Percentiles rank a stretch among this genome's conserved stretches.
Conservation (phyloP, 2,329 filamentous ascomycete species). For the Colletotrichum costaricense region DNA sequence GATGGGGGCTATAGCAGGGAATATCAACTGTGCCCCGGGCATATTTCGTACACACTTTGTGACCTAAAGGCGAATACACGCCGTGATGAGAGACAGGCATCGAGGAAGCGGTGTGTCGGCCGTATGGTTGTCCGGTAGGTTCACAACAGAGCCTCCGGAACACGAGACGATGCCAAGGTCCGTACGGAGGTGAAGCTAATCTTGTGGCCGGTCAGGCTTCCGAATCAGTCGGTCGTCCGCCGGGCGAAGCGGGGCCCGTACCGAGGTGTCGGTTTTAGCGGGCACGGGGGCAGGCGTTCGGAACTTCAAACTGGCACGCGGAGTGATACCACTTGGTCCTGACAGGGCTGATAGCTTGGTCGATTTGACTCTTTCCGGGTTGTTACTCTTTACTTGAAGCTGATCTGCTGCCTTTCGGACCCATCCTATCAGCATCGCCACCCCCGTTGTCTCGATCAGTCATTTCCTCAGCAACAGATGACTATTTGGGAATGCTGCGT, state of each 20-base stretch:
- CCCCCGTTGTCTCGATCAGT: constrained; percentile 16
- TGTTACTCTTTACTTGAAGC: neutral
- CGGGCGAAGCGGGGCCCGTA: constrained; percentile 5
- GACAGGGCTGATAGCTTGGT: constrained; percentile 9
- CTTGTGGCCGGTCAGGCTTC: constrained; percentile 17
- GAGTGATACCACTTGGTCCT: neutral
- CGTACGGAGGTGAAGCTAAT: constrained; percentile 1
- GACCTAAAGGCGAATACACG: too few species aligned
- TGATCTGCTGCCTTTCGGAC: neutral
- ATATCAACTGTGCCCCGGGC: neutral
- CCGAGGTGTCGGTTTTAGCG: neutral
- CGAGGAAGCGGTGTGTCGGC: neutral
- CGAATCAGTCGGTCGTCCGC: constrained; percentile 25
- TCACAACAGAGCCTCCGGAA: neutral
- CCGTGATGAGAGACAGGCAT: neutral
- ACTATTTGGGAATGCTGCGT: neutral
- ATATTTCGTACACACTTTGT: neutral
- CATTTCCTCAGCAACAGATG: constrained; percentile 7
- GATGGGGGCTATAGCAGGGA: neutral
- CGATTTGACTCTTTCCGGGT: neutral
- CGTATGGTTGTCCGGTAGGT: neutral
- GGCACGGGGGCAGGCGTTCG: neutral
- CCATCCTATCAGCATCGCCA: constrained; percentile 23
- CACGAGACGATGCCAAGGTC: neutral
- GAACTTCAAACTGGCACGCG: neutral